Evolutionary conservation across 73 alveolate genomes (phyloP).

Genomic region (Blepharisma japonicum): DNA sequence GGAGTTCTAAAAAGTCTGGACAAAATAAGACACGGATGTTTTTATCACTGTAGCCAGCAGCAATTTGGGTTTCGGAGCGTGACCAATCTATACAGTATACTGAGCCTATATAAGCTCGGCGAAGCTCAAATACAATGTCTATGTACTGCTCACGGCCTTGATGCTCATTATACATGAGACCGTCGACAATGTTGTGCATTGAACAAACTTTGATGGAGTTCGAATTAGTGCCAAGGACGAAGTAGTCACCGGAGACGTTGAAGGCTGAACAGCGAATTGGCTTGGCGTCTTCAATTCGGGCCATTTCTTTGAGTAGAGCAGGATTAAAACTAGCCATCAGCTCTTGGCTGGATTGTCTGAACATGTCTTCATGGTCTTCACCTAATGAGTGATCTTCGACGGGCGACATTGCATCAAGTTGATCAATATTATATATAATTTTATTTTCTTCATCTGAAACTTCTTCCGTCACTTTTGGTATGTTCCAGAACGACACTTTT

Average conservation of each 20-base stretch:
- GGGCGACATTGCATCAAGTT: not conserved
- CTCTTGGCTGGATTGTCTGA: not conserved
- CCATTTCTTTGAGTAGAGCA: not conserved
- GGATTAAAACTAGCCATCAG: slow-evolving; percentile 8
- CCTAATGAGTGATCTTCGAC: not conserved
- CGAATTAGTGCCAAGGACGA: slow-evolving; percentile 94
- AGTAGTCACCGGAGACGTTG: slow-evolving; percentile 84
- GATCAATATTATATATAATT: not conserved
- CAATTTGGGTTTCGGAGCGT: slow-evolving; percentile 79
- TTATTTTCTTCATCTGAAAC: slow-evolving; percentile 19
- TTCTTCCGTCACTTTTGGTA: not conserved
- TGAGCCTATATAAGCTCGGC: slow-evolving; percentile 91
- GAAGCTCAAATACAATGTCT: slow-evolving; percentile 67
- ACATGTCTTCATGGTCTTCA: not conserved
- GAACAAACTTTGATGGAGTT: slow-evolving; percentile 84
- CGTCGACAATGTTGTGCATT: slow-evolving; percentile 60
- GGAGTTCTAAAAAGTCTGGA: slow-evolving; percentile 67
- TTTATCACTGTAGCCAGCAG: slow-evolving; percentile 93
- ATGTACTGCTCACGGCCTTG: slow-evolving; percentile 16
- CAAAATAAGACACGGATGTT: slow-evolving; percentile 59
- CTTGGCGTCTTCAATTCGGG: slow-evolving; percentile 70
- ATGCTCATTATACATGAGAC: slow-evolving; percentile 50
- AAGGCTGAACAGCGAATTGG: slow-evolving; percentile 94
- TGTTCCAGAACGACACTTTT: not conserved
- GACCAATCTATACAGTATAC: slow-evolving; percentile 94